Evolutionary conservation across 2,329 filamentous ascomycete genomes (phyloP), one percentile per base, ranked within the genome.

Genomic region (Colletotrichum orchidophilum): DNA sequence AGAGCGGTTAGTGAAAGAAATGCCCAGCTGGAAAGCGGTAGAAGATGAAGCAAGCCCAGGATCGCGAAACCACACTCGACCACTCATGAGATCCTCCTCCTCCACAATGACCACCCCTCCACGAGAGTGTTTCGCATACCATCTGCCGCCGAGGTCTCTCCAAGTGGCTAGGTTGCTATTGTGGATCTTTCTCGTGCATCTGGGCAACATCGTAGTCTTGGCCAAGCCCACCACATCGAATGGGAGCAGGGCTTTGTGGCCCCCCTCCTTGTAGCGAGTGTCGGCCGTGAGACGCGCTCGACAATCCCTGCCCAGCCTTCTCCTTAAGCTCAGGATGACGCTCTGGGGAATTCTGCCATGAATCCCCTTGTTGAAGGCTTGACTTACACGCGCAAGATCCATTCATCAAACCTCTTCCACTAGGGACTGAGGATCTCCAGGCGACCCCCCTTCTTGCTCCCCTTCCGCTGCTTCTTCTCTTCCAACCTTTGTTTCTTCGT

Each of bases 211-310:
- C 9, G 39, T 42, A 59, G 49, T 27, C 46, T 27, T 33, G 26
- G 26, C 46, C 46, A 15, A 21, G 52, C 46, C 60, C 54, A 46
- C 39, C 24, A 31, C 52, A 57, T 29, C 39, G 26, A 46, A 46
- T 46, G 57, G 39, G 57, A 71, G 33, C 39, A 57, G 27, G 52
- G 27, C n/a, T 33, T 21, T 21, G 8, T 39, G 29, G 24, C 13
- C 21, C 55, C 21, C 11, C 33, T 31, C 42, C n/a, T 54, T 31
- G 58, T 49, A 68, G 63, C 50, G 57, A 57, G 58, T 62, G 65
- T 72, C 65, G 58, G 54, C 54, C 55, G 54, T 70, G 70, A 70
- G 70, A 72, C 70, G 60, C 24, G 35, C 42, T 55, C 60, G 24
- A 33, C 59, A 42, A 65, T 54, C 60, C 66, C 57, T 72, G 66